Evolutionary conservation across 1,284 basidiomycete genomes (phyloP).

Genomic region (Marasmius tenuissimus): DNA sequence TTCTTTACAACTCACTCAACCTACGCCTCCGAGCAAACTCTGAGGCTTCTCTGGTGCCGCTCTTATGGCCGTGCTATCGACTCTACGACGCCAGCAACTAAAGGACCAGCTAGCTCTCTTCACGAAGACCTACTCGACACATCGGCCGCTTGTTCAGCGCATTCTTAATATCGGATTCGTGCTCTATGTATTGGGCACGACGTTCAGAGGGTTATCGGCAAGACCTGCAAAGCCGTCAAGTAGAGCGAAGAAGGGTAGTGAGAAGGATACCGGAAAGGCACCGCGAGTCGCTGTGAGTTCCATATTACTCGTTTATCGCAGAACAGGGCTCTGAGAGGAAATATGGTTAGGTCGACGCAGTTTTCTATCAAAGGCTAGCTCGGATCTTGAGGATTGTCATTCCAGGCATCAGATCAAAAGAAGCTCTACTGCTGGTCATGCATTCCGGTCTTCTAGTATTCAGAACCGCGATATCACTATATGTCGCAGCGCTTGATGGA

Average conservation of each 20-base stretch:
- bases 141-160: conserved; percentile 72
- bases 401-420: conserved; percentile 82
- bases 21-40: too few species aligned
- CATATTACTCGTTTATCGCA: neutral
- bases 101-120: conserved; percentile 40
- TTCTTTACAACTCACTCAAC: too few species aligned
- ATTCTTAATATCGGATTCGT: conserved; percentile 64
- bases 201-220: conserved; percentile 54
- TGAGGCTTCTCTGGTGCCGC: neutral
- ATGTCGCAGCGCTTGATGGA: conserved; percentile 93
- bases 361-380: conserved; percentile 85
- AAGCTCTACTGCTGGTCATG: conserved; percentile 83
- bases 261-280: conserved; percentile 38
- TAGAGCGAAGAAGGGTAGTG: conserved; percentile 27
- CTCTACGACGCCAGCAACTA: conserved; percentile 27
- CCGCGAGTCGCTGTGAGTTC: conserved; percentile 64
- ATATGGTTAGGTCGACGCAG: conserved; percentile 71
- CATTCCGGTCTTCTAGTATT: conserved; percentile 89
- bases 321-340: conserved; percentile 1
- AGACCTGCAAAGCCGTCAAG: conserved; percentile 30
- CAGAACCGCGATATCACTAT: conserved; percentile 90
- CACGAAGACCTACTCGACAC: conserved; percentile 52
- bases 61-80: conserved; percentile 23
- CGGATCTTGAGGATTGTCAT: conserved; percentile 87
- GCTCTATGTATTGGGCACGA: conserved; percentile 58